Evolutionary conservation across 1,284 basidiomycete species (phyloP), one percentile per base, ranked within the genome.

Genomic region (Kwoniella shivajii): DNA sequence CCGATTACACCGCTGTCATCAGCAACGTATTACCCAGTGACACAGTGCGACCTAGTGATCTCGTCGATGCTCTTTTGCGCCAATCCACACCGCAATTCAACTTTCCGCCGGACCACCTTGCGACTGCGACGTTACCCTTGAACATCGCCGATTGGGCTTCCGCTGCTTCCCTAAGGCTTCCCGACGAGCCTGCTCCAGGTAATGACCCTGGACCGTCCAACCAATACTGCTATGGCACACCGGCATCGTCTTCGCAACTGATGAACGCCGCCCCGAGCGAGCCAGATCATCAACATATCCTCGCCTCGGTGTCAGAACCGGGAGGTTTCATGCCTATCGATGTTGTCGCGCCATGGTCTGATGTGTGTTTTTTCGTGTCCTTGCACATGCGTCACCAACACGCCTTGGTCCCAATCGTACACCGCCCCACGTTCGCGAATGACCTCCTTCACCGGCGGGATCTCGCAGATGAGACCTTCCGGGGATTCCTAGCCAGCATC

Each of bases 261-360:
- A n/a, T n/a, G n/a, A n/a, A n/a, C n/a, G n/a, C n/a, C n/a, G n/a
- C n/a, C n/a, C n/a, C n/a, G n/a, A n/a, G n/a, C n/a, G n/a, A n/a
- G 26, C 42, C 20, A 44, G 26, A 30, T 10, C 42, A 30, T 29
- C 42, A 24, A 44, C 42, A n/a, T n/a, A n/a, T n/a, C n/a, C n/a
- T n/a, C n/a, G n/a, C n/a, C n/a, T n/a, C n/a, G n/a, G n/a, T n/a
- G n/a, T n/a, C 42, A 11, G 42, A 44, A 29, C 42, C 42, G n/a
- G 42, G 42, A 24, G 30, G 42, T 44, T 44, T 44, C 14, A 44
- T 44, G 42, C 42, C 42, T 16, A 44, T 44, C 26, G 42, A 44
- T 4, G 42, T 44, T 6, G 26, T 44, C 5, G 42, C 42, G 16
- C 24, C 42, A 10, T 44, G 42, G 42, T 27, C 42, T 5, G 42